Base-by-base conservation (phyloP, 768 basidiomycete genomes). In the Leccinellum albellum region DNA sequence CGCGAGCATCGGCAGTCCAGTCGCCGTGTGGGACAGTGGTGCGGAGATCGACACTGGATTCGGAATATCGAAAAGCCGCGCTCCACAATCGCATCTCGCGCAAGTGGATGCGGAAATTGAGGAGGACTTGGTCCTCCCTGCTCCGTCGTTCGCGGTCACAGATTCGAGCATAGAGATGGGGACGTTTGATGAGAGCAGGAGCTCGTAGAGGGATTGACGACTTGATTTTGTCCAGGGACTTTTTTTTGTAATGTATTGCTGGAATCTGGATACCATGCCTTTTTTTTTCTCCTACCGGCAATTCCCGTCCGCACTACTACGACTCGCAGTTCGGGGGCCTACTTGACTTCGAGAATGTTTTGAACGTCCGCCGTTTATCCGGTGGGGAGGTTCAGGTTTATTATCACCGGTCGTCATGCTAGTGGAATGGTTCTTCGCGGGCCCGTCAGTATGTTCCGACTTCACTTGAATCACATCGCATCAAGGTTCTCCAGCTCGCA, bases 31-130 rank as follows among this genome's bases (percentile, higher is more conserved):
- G 37, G 37, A 40, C 15, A 29, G 28, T 37, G 28, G 32, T 4
- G 13, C 7, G 2, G 55, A 51, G 23, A 44, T 65, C 28, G 64
- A 65, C 24, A 32, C 40, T 20, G 64, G 58, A 15, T 65, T 65
- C n/a, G 64, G 64, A 1, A 23, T 64, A 1, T 51, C 23, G 17
- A 49, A 56, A 4, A 5, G 1, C 12, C 47, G 8, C n/a, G 3
- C 52, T 35, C 33, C 50, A 20, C 37, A 40, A 40, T 20, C 2
- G n/a, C 37, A 40, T 20, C 37, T n/a, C n/a, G 4, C 37, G 10
- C n/a, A 0, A n/a, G n/a, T 20, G 37, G 37, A 40, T 40, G n/a
- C 37, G 10, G 37, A 40, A 40, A n/a, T 40, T 6, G 37, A 20
- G 9, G n/a, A 10, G n/a, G n/a, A 40, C 5, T 5, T 13, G 37